Evolutionary conservation across 441 rosid genomes (phyloP).

Genomic region (Flueggea neowawraea): DNA sequence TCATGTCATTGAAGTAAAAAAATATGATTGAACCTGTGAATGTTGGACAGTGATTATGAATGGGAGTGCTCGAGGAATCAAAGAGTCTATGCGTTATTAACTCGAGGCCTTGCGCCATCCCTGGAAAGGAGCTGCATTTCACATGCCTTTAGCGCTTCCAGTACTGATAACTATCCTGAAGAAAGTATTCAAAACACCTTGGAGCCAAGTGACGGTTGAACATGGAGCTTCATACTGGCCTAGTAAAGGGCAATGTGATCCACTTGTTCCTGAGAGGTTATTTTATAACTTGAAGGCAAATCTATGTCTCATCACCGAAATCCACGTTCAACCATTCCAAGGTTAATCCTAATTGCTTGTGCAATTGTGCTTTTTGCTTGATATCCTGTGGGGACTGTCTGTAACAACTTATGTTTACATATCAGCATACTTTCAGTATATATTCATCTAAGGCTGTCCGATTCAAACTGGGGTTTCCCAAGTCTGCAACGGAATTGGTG

Average conservation of each 20-base stretch:
- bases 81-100: constrained; percentile 54
- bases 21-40: constrained; percentile 17
- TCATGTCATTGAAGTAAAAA: constrained; percentile 35
- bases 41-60: constrained; percentile 36
- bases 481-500: constrained; percentile 12
- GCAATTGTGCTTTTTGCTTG: constrained; percentile 1
- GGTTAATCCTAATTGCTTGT: constrained; percentile 31
- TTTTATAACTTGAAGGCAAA: constrained; percentile 49
- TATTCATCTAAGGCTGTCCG: constrained; percentile 71
- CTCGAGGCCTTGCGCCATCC: constrained; percentile 37
- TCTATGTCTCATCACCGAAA: constrained; percentile 64
- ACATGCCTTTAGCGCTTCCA: constrained; percentile 69
- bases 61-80: constrained; percentile 42
- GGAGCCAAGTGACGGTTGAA: constrained; percentile 45
- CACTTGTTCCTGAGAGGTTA: constrained; percentile 73
- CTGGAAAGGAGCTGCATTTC: constrained; percentile 40
- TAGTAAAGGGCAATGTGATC: constrained; percentile 59
- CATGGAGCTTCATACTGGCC: constrained; percentile 75
- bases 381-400: constrained; percentile 9
- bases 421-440: constrained; percentile 73
- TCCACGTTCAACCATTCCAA: constrained; percentile 72
- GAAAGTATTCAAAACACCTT: constrained; percentile 72
- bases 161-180: constrained; percentile 77
- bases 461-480: constrained; percentile 58
- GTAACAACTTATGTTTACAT: constrained; percentile 8